A percentile compares a stretch with the other conserved stretches of the same genome.
These are phyloP conservation scores for Penicillium antarcticum DNA, from an alignment of 495 filamentous ascomycete genomes.

Conservation along the genomic window DNA sequence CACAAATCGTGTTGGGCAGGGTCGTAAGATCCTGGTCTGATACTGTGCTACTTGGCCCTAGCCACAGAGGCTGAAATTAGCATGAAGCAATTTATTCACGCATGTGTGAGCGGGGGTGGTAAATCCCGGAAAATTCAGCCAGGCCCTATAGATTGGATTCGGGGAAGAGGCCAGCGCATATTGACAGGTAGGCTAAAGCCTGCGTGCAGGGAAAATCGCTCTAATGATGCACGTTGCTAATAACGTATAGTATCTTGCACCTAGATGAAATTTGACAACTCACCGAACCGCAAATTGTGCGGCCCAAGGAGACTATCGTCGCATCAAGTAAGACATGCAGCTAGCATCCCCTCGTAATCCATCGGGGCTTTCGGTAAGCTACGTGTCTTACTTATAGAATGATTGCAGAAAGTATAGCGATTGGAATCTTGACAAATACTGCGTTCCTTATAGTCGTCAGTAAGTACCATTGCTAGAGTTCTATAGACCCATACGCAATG, in stretches of 20 bases:
- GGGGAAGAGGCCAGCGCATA: not conserved
- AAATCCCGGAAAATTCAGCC: not conserved
- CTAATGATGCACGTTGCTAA: not conserved
- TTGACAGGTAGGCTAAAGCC: not conserved
- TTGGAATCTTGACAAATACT: constrained; percentile 11
- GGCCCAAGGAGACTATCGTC: not conserved
- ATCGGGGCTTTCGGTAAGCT: not conserved
- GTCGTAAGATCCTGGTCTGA: too few relatives aligned
- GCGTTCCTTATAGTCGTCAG: constrained; percentile 1
- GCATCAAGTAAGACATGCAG: not conserved
- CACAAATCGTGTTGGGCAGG: too few relatives aligned
- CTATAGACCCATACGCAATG: not conserved
- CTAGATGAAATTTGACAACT: constrained; percentile 1
- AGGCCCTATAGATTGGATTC: not conserved
- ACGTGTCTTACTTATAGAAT: constrained; percentile 7
- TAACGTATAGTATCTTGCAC: not conserved
- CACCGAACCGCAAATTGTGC: not conserved
- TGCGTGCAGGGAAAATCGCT: not conserved
- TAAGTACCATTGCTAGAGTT: not conserved
- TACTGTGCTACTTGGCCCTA: too few relatives aligned
- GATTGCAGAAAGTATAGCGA: constrained; percentile 2
- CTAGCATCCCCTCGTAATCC: not conserved
- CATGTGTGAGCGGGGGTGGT: not conserved
- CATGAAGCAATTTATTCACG: too few relatives aligned
- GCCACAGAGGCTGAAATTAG: too few relatives aligned